Base-by-base conservation (phyloP, 176 grass and related monocot genomes). In the Miscanthus lutarioriparius region DNA sequence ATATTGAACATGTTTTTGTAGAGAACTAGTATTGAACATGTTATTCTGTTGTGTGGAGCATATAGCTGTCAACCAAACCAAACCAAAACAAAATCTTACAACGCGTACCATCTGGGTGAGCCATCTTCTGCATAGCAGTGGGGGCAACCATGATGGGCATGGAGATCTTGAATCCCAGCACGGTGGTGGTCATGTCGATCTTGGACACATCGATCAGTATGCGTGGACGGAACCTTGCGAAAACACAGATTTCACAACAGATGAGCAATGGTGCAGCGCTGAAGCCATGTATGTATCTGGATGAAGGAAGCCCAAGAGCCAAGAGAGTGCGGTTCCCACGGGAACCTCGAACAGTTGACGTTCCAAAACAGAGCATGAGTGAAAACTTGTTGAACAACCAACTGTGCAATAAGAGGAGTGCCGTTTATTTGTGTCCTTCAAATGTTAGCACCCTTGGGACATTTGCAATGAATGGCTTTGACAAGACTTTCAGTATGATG, bases 71-170 rank as follows among this genome's bases (percentile, higher is more conserved):
- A 65, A 40, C 22, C 12, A 27, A 76, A 59, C 51, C 6, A 1
- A 45, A 27, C 45, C 28, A 27, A 58, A 58, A 58, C 54, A 23
- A 58, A 9, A 58, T 11, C 56, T 11, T 61, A 32, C 53, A 33
- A 15, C 33, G 47, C 51, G 39, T 87, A 99, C 96, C 96, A 44
- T 99, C 96, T 36, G 93, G 96, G 67, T 99, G 96, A 36, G 96
- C 96, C 96, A 99, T 99, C 87, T 96, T 99, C 78, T 99, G 96
- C 16, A 99, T 47, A 62, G 96, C 96, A 89, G 96, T 80, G 10
- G 96, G 96, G 45, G 96, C 89, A 79, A 98, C 79, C 96, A 98
- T 92, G 79, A 98, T 98, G 39, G 96, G 93, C 96, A 98, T 98
- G 20, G 96, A 98, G 65, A 98, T 90, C 80, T 95, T 98, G 86